These are phyloP conservation scores for Puccinia polysora DNA, from an alignment of 1,284 basidiomycete species.

Conservation along the genomic window DNA sequence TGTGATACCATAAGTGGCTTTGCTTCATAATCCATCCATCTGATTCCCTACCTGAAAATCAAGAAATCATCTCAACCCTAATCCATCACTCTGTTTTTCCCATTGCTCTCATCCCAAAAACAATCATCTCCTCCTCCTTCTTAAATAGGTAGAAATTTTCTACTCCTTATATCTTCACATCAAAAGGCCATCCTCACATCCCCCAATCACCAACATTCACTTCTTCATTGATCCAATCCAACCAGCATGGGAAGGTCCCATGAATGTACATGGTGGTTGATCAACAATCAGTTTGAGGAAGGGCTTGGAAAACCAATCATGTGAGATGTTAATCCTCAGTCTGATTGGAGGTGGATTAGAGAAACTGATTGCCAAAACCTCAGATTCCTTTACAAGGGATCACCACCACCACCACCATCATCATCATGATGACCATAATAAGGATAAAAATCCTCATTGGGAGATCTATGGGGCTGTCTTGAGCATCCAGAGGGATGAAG, in stretches of 20 bases:
- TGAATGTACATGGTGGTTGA: constrained; percentile 76
- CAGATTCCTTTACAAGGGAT: constrained; percentile 65
- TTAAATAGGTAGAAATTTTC: constrained; percentile 77
- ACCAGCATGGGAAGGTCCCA: constrained; percentile 83
- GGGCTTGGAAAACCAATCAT: constrained; percentile 70
- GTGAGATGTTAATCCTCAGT: constrained; percentile 73
- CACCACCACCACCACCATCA: too few relatives aligned
- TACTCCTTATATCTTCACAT: constrained; percentile 78
- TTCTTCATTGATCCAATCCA: constrained; percentile 75
- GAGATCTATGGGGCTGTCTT: constrained; percentile 61
- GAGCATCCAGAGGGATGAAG: constrained; percentile 73
- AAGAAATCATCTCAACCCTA: constrained; percentile 3
- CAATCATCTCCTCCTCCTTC: too few relatives aligned
- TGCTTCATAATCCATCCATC: too few relatives aligned
- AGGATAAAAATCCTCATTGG: constrained; percentile 67
- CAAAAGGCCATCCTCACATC: constrained; percentile 64
- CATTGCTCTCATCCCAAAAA: constrained; percentile 56
- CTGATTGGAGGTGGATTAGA: too few relatives aligned
- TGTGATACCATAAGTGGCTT: too few relatives aligned
- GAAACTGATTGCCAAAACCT: too few relatives aligned
- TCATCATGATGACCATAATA: too few relatives aligned
- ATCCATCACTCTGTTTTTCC: background rate
- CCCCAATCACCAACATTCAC: constrained; percentile 75
- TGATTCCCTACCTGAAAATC: too few relatives aligned
- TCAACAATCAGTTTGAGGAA: constrained; percentile 82